A percentile compares a stretch with the other conserved stretches of the same genome.
phyloP scores from a whole-genome alignment of 2,329 filamentous ascomycete species.

The Aspergillus fischeri region DNA sequence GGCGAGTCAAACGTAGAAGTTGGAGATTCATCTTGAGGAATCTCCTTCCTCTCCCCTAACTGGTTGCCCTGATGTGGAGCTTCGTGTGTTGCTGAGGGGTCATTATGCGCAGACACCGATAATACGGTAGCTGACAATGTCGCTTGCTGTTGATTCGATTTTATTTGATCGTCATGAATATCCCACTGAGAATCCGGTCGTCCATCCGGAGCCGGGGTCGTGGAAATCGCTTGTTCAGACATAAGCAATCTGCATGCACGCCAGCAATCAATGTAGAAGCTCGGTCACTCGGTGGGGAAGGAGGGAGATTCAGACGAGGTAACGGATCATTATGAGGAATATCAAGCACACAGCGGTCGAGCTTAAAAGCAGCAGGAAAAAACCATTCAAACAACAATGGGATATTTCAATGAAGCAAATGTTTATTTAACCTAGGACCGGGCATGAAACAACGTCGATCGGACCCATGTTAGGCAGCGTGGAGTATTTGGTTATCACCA shows the following conservation, averaged over 20 bases:
- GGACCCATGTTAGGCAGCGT: neutral
- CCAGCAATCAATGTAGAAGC: slow-evolving; percentile 9
- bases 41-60: slow-evolving; percentile 12
- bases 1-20: neutral
- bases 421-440: neutral
- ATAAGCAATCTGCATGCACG: slow-evolving; percentile 43
- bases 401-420: neutral
- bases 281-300: slow-evolving; percentile 5
- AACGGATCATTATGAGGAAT: slow-evolving; percentile 24
- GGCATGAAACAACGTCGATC: neutral
- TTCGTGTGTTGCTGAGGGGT: slow-evolving; percentile 6
- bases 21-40: slow-evolving; percentile 6
- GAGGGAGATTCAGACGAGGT: slow-evolving; percentile 17
- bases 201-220: slow-evolving; percentile 20
- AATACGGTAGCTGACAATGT: slow-evolving; percentile 16
- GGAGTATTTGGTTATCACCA: slow-evolving; percentile 47
- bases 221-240: slow-evolving; percentile 28
- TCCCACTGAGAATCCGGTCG: slow-evolving; percentile 20
- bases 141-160: slow-evolving; percentile 19
- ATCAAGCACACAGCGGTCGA: neutral
- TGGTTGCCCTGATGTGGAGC: slow-evolving; percentile 5
- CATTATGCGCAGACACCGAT: slow-evolving; percentile 17
- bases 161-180: slow-evolving; percentile 15
- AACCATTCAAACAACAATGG: neutral
- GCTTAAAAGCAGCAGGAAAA: neutral